Conservation (phyloP, 2,329 filamentous ascomycete species). For the Fusarium drepaniforme region DNA sequence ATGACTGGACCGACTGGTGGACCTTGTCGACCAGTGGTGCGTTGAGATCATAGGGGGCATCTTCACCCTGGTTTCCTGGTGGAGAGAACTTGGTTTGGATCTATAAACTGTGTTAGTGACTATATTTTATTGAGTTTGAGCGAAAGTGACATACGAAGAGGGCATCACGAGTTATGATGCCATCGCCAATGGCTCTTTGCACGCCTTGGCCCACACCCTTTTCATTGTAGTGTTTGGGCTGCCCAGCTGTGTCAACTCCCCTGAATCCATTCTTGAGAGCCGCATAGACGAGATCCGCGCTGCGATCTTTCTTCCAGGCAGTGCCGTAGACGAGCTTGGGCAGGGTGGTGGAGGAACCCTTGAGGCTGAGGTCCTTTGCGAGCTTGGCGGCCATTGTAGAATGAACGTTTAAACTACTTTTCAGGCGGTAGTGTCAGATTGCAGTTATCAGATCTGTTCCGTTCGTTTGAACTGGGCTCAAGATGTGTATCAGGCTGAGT, state of each 20-base stretch:
- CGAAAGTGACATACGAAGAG: conserved; percentile 67
- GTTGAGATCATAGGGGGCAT: conserved; percentile 71
- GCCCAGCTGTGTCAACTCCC: conserved; percentile 82
- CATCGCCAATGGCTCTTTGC: conserved; percentile 68
- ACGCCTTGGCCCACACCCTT: conserved; percentile 76
- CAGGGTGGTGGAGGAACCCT: conserved; percentile 52
- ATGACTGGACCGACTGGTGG: conserved; percentile 74
- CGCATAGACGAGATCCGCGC: conserved; percentile 76
- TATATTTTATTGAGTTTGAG: neutral
- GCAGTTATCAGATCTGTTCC: neutral
- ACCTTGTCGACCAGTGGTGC: conserved; percentile 74
- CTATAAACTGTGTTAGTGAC: conserved; percentile 49
- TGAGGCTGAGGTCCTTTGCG: conserved; percentile 50
- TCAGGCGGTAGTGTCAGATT: neutral
- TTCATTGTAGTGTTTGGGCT: conserved; percentile 84
- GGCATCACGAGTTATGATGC: conserved; percentile 66
- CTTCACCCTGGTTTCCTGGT: conserved; percentile 69
- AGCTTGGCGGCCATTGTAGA: conserved; percentile 38
- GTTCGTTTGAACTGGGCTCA: neutral
- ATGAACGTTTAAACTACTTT: neutral
- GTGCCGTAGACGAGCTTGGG: conserved; percentile 80
- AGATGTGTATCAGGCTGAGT: neutral
- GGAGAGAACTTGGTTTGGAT: conserved; percentile 89
- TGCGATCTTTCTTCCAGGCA: conserved; percentile 82
- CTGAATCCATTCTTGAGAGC: conserved; percentile 79